Conservation (phyloP, 495 filamentous ascomycete genomes). For the Delitschia confertaspora region DNA sequence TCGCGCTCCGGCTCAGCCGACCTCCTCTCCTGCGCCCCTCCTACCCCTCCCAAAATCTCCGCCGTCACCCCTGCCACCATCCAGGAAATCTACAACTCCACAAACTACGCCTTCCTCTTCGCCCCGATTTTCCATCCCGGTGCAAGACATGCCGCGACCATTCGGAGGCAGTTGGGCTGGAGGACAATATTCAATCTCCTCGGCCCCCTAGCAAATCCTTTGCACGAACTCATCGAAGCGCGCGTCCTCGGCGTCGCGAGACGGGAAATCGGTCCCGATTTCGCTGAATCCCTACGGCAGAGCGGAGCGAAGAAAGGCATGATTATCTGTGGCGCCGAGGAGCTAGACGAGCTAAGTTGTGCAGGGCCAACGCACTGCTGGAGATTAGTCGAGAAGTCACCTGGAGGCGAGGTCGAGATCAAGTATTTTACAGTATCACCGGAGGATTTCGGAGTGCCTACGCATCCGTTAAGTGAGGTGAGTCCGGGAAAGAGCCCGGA, state of each 20-base stretch:
- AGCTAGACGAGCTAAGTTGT: conserved; percentile 90
- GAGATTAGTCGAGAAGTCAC: conserved; percentile 54
- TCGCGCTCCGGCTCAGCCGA: conserved; percentile 94
- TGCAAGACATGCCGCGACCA: conserved; percentile 75
- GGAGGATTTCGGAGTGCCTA: conserved; percentile 70
- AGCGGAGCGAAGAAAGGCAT: conserved; percentile 74
- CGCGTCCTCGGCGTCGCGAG: conserved; percentile 88
- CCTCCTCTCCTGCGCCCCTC: conserved; percentile 63
- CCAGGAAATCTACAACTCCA: conserved; percentile 56
- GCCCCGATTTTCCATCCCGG: conserved; percentile 93
- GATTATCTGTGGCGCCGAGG: conserved; percentile 87
- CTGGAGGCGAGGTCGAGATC: conserved; percentile 47
- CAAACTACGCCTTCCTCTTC: conserved; percentile 93
- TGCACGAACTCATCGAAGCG: conserved; percentile 70
- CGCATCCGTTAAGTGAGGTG: conserved; percentile 66
- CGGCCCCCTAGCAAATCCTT: conserved; percentile 83
- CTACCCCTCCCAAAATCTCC: conserved; percentile 60
- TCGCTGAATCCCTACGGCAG: conserved; percentile 72
- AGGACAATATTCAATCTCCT: conserved; percentile 95
- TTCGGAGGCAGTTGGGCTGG: conserved; percentile 76
- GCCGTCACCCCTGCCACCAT: conserved; percentile 64
- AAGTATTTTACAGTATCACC: conserved; percentile 70
- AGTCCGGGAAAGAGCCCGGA: conserved; percentile 74
- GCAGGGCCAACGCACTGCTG: conserved; percentile 83
- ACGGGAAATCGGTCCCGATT: conserved; percentile 70